These are phyloP conservation scores for Acephala macrosclerotiorum DNA, from an alignment of 2,329 filamentous ascomycete species.

Conservation along the genomic window DNA sequence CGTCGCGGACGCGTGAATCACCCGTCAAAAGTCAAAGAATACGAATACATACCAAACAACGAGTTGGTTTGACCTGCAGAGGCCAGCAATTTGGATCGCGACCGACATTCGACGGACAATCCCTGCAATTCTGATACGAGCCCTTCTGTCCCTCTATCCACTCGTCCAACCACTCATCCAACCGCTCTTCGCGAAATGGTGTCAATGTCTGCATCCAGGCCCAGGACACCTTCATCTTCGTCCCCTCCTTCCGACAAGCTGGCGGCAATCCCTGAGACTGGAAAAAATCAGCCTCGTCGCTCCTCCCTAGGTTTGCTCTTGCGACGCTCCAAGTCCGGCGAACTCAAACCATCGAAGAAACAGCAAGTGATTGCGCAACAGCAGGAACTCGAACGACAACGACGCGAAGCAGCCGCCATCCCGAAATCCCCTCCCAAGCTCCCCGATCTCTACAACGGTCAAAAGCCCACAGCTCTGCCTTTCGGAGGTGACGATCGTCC, in stretches of 20 bases:
- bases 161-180: too few species aligned
- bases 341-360: conserved; percentile 67
- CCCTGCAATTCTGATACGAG: conserved; percentile 35
- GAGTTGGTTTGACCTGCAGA: conserved; percentile 2
- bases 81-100: conserved; percentile 16
- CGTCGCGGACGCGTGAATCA: conserved; percentile 4
- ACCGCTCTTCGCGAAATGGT: too few species aligned
- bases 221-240: conserved; percentile 46
- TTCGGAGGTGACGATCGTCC: conserved; percentile 69
- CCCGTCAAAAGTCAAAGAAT: neutral
- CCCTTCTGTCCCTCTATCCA: conserved; percentile 27
- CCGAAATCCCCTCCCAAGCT: conserved; percentile 67
- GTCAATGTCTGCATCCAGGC: conserved; percentile 43
- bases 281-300: conserved; percentile 48
- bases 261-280: conserved; percentile 45
- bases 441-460: conserved; percentile 54
- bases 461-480: conserved; percentile 39
- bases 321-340: conserved; percentile 72
- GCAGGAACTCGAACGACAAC: conserved; percentile 60
- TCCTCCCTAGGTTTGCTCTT: conserved; percentile 66
- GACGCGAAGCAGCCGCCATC: conserved; percentile 61
- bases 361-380: conserved; percentile 56
- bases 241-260: conserved; percentile 45
- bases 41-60: neutral
- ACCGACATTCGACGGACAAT: conserved; percentile 23